These are phyloP conservation scores for Paramecium octaurelia DNA, from an alignment of 73 alveolate genomes.

Conservation along the genomic window DNA sequence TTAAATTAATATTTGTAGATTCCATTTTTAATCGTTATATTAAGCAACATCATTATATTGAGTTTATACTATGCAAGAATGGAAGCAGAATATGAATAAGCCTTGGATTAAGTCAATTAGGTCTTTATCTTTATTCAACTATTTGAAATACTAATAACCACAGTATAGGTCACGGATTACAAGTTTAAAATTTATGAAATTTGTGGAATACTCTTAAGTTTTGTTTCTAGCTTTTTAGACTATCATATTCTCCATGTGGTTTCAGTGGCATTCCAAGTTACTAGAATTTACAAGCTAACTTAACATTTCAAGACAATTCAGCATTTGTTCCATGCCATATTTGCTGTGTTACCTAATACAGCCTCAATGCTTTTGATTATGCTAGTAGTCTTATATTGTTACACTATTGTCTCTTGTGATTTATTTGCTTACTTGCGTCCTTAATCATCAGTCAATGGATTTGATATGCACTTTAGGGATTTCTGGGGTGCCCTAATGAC, in stretches of 20 bases:
- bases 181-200: background rate
- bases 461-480: slow-evolving; percentile 45
- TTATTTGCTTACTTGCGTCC: slow-evolving; percentile 48
- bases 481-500: slow-evolving; percentile 38
- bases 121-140: background rate
- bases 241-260: slow-evolving; percentile 6
- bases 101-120: background rate
- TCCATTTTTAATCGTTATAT: background rate
- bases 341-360: slow-evolving; percentile 53
- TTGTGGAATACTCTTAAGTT: background rate
- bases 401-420: slow-evolving; percentile 12
- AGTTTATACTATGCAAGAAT: slow-evolving; percentile 11
- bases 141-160: background rate
- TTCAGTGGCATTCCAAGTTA: slow-evolving; percentile 6
- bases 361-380: slow-evolving; percentile 18
- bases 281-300: slow-evolving; percentile 33
- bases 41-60: background rate
- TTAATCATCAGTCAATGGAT: slow-evolving; percentile 23
- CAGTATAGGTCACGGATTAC: background rate
- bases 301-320: background rate
- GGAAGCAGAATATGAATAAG: background rate
- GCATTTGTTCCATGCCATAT: slow-evolving; percentile 42
- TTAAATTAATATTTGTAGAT: background rate
- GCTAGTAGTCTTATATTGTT: slow-evolving; percentile 22
- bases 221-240: background rate